These are phyloP conservation scores for Aphanomyces euteiches DNA, from an alignment of 352 stramenopile genomes.

Conservation along the genomic window DNA sequence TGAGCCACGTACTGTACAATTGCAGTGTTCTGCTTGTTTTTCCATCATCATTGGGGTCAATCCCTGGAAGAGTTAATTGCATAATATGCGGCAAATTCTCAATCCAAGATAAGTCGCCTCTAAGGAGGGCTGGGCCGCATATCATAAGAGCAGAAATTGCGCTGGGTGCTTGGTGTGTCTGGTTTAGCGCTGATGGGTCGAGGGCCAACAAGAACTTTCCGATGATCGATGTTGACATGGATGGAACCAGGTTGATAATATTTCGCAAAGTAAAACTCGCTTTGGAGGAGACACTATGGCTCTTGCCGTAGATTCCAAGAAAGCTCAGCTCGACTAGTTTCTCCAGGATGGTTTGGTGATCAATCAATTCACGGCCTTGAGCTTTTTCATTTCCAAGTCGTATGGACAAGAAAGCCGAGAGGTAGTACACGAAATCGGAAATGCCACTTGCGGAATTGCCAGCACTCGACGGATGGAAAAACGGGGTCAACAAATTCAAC, in stretches of 20 bases:
- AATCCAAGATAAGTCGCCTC: slow-evolving; percentile 55
- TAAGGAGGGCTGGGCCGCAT: slow-evolving; percentile 62
- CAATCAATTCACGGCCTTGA: background rate
- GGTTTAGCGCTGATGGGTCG: slow-evolving; percentile 62
- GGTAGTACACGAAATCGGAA: slow-evolving; percentile 51
- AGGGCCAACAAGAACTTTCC: slow-evolving; percentile 69
- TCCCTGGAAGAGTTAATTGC: slow-evolving; percentile 59
- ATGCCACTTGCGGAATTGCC: slow-evolving; percentile 53
- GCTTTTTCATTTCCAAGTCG: slow-evolving; percentile 55
- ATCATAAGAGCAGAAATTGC: slow-evolving; percentile 65
- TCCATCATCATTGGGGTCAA: slow-evolving; percentile 73
- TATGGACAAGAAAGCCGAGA: slow-evolving; percentile 48
- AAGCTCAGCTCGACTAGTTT: slow-evolving; percentile 51
- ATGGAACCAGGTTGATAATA: slow-evolving; percentile 51
- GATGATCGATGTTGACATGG: slow-evolving; percentile 43
- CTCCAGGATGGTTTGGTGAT: slow-evolving; percentile 38
- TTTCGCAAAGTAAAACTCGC: slow-evolving; percentile 73
- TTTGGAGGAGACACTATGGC: slow-evolving; percentile 51
- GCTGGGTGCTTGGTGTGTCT: slow-evolving; percentile 64
- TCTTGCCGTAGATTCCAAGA: slow-evolving; percentile 76
- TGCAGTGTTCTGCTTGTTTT: slow-evolving; percentile 63
- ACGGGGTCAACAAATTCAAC: slow-evolving; percentile 53
- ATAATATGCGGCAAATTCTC: slow-evolving; percentile 55
- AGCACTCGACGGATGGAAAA: slow-evolving; percentile 73
- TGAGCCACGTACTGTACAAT: slow-evolving; percentile 66